Conservation (phyloP, 225 moss, liverwort and hornwort species). For the Straminergon stramineum region DNA sequence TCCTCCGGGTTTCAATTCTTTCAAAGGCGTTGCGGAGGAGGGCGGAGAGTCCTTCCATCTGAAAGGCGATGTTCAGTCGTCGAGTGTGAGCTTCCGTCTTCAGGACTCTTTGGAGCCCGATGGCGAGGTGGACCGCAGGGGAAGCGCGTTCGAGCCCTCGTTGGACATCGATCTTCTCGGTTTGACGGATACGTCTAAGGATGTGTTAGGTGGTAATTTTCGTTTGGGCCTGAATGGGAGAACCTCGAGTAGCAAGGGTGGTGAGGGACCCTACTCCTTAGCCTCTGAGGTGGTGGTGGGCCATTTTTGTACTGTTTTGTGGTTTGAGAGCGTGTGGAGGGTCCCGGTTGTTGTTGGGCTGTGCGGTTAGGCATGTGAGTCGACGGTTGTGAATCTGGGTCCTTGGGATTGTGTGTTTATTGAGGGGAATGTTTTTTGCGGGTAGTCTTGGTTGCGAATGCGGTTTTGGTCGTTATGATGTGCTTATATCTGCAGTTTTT, state of each 20-base stretch:
- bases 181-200: slow-evolving; percentile 17
- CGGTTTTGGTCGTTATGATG: background rate
- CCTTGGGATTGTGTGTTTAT: background rate
- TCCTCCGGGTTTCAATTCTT: slow-evolving; percentile 82
- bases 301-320: background rate
- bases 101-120: slow-evolving; percentile 21
- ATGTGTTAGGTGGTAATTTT: slow-evolving; percentile 15
- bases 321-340: background rate
- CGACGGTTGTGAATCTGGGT: background rate
- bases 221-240: slow-evolving; percentile 17
- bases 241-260: slow-evolving; percentile 11
- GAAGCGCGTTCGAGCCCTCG: slow-evolving; percentile 14
- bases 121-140: slow-evolving; percentile 5
- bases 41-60: slow-evolving; percentile 34
- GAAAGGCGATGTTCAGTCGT: slow-evolving; percentile 52
- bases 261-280: background rate
- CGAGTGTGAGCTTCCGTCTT: slow-evolving; percentile 25
- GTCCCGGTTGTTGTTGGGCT: background rate
- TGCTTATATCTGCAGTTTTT: background rate
- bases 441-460: background rate
- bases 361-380: background rate
- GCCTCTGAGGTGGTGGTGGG: background rate
- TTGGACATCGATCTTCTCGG: slow-evolving; percentile 29
- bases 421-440: background rate
- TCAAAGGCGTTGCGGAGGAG: slow-evolving; percentile 64